Base-by-base conservation (phyloP, 2,329 filamentous ascomycete species). In the Ambrosiella beaveri region DNA sequence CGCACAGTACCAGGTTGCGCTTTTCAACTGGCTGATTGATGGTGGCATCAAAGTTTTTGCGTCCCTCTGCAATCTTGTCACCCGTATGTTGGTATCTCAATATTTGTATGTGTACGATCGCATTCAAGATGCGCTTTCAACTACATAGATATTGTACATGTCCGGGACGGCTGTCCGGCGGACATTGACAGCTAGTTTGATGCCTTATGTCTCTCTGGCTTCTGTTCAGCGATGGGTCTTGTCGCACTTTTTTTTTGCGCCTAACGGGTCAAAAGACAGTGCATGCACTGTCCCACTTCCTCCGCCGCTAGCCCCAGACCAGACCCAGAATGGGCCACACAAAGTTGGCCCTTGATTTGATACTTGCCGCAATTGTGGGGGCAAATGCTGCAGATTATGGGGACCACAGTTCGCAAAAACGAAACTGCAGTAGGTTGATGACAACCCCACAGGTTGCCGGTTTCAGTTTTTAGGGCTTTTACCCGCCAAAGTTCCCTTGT, bases 191-290 rank as follows among this genome's bases (percentile, higher is more conserved):
- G 4, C 7, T 15, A 17, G 8, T 47, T 47, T 47, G 9, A 13
- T 47, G 11, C 11, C 11, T 8, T 47, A 15, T 13, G 6, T 8
- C 13, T 47, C 44, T 17, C n/a, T 15, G 44, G 44, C 4, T 47
- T 47, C 27, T 4, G 27, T 13, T 35, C 15, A 51, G 17, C 49
- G 17, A 51, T 15, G 39, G 57, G 15, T 49, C 54, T 51, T 56
- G 59, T 61, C 59, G 59, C 59, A 61, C 59, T 58, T 61, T 59
- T 58, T 58, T 59, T 61, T 61, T 61, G 59, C 59, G 59, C 59
- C 59, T 53, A 61, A 61, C 56, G 59, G 56, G 38, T 40, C 56
- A 53, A 47, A 61, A 58, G 45, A 61, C 59, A 61, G 59, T 61
- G 44, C 39, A 54, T 13, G 17, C 56, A 61, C 59, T 15, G 59